These are phyloP conservation scores for Amanita polypyramis DNA, from an alignment of 768 basidiomycete genomes.

Conservation along the genomic window DNA sequence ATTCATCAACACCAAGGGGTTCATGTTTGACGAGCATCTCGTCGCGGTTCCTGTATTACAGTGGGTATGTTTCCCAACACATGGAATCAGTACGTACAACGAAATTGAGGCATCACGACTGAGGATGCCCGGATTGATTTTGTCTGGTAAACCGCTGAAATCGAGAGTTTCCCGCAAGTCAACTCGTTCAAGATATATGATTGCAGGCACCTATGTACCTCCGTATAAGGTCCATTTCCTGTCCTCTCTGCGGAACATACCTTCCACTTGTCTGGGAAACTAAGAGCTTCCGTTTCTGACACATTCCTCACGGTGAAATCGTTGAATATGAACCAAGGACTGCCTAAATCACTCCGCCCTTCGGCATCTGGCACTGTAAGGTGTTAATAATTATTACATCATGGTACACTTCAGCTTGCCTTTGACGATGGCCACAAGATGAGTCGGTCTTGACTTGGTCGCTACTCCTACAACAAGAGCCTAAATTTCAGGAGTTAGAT, in stretches of 20 bases:
- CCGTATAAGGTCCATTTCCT: constrained; percentile 12
- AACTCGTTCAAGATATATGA: constrained; percentile 80
- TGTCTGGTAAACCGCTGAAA: constrained; percentile 50
- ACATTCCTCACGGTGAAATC: constrained; percentile 88
- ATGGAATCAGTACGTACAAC: constrained; percentile 34
- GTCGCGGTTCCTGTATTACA: constrained; percentile 58
- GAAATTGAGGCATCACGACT: constrained; percentile 86
- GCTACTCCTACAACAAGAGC: constrained; percentile 75
- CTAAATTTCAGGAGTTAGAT: constrained; percentile 25
- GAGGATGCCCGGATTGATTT: constrained; percentile 65
- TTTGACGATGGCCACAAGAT: constrained; percentile 84
- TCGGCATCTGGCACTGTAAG: constrained; percentile 50
- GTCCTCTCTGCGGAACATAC: constrained; percentile 30
- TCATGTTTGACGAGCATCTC: constrained; percentile 67
- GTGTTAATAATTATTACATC: not conserved
- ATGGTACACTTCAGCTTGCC: constrained; percentile 30
- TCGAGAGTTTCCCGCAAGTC: constrained; percentile 53
- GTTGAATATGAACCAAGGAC: constrained; percentile 92
- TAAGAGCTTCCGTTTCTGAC: constrained; percentile 77
- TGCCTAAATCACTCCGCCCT: constrained; percentile 23
- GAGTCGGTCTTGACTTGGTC: constrained; percentile 60
- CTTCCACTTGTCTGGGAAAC: constrained; percentile 90
- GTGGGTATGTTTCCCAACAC: not conserved
- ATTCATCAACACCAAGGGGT: constrained; percentile 56
- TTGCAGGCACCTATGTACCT: constrained; percentile 57